phyloP scores from a whole-genome alignment of 345 rosid genomes.

The Angophora floribunda region DNA sequence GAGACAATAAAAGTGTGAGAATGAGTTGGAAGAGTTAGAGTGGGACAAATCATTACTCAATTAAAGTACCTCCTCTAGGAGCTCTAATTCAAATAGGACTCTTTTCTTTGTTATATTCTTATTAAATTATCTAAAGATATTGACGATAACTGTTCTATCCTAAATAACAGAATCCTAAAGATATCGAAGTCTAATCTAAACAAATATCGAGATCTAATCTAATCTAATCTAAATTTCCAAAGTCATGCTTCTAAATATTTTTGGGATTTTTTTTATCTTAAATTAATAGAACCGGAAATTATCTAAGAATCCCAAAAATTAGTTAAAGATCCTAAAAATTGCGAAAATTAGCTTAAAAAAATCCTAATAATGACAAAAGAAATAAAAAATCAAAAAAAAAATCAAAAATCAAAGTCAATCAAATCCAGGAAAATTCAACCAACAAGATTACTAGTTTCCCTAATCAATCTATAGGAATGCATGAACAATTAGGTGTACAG shows the following conservation, averaged over 20 bases:
- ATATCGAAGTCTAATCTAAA: too few species aligned
- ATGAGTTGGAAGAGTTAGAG: too few species aligned
- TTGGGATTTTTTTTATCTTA: background rate
- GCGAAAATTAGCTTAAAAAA: background rate
- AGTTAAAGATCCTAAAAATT: background rate
- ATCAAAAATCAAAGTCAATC: background rate
- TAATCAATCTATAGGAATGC: background rate
- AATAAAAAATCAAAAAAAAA: background rate
- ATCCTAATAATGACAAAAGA: background rate
- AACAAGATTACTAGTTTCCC: background rate
- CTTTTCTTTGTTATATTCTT: background rate
- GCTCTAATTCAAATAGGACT: background rate
- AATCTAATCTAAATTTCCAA: background rate
- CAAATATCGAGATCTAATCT: background rate
- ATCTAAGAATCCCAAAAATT: background rate
- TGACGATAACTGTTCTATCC: too few species aligned
- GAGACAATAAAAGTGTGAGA: too few species aligned
- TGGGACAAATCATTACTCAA: too few species aligned
- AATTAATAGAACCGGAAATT: background rate
- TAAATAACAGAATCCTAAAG: too few species aligned
- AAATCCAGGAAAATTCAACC: background rate
- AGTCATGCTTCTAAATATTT: background rate
- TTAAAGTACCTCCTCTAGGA: background rate
- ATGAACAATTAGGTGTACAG: background rate
- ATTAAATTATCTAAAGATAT: too few species aligned